phyloP scores from a whole-genome alignment of 2,329 filamentous ascomycete genomes.

The Cordyceps pruinosa region DNA sequence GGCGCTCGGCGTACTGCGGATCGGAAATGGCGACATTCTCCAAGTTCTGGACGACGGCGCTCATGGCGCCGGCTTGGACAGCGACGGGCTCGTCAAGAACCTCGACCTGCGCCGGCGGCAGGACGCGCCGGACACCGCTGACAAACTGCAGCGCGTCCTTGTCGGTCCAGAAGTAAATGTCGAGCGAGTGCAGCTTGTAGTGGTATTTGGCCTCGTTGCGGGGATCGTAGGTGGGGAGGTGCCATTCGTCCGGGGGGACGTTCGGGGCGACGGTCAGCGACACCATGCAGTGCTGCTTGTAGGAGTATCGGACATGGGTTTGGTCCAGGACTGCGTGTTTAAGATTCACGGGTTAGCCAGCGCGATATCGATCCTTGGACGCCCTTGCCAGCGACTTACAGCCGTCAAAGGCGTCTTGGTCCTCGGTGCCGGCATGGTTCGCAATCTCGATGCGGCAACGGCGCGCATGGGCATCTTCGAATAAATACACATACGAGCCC shows the following conservation, averaged over 20 bases:
- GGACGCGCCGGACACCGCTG: slow-evolving; percentile 57
- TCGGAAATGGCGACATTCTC: slow-evolving; percentile 64
- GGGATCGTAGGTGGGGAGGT: slow-evolving; percentile 65
- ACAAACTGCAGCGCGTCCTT: slow-evolving; percentile 65
- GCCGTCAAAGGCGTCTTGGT: slow-evolving; percentile 75
- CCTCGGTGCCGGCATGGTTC: slow-evolving; percentile 64
- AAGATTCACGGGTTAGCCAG: background rate
- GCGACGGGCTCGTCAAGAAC: slow-evolving; percentile 56
- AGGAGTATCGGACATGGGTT: slow-evolving; percentile 60
- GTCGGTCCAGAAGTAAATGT: slow-evolving; percentile 74
- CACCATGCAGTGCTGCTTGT: slow-evolving; percentile 66
- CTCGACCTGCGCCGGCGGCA: slow-evolving; percentile 54
- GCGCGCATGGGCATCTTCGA: slow-evolving; percentile 62
- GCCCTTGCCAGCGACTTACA: slow-evolving; percentile 42
- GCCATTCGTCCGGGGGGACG: slow-evolving; percentile 58
- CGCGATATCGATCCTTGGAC: background rate
- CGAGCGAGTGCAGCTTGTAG: slow-evolving; percentile 68
- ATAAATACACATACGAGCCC: slow-evolving; percentile 72
- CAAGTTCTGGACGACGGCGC: slow-evolving; percentile 65
- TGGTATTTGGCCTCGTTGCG: slow-evolving; percentile 71
- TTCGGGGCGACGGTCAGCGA: slow-evolving; percentile 56
- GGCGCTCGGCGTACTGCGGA: slow-evolving; percentile 36
- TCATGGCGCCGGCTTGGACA: slow-evolving; percentile 45
- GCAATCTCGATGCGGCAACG: slow-evolving; percentile 68
- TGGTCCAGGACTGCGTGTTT: slow-evolving; percentile 48